Percentiles rank a stretch among this genome's conserved stretches.
Conservation (phyloP, 495 filamentous ascomycete genomes). For the Friedmanniomyces simplex region DNA sequence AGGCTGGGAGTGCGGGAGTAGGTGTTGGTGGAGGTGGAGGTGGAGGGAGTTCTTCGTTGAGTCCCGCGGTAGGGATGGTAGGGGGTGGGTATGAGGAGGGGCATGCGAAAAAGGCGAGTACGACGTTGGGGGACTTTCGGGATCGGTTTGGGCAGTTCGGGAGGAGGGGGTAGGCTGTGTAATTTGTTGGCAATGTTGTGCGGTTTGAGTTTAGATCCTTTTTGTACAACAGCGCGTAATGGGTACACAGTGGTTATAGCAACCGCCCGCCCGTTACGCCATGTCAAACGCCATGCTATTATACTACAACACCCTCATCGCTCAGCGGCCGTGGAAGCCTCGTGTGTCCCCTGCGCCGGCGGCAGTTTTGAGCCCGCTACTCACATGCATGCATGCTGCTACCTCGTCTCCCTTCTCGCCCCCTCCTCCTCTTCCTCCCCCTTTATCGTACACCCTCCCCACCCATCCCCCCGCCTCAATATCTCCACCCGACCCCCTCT, state of each 20-base stretch:
- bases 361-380: too few species aligned
- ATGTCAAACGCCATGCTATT: neutral
- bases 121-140: conserved; percentile 13
- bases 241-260: too few species aligned
- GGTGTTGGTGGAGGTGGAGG: neutral
- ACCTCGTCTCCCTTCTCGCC: neutral
- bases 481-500: too few species aligned
- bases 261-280: too few species aligned
- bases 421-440: neutral
- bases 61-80: neutral
- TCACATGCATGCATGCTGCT: too few species aligned
- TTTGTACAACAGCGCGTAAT: neutral
- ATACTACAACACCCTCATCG: too few species aligned
- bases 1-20: neutral
- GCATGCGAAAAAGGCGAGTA: conserved; percentile 1
- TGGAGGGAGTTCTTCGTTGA: neutral
- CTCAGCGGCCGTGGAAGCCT: too few species aligned
- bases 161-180: neutral
- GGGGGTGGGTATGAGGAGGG: neutral
- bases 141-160: conserved; percentile 9
- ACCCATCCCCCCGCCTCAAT: too few species aligned
- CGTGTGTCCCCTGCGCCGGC: too few species aligned
- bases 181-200: too few species aligned
- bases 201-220: neutral
- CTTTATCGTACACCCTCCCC: too few species aligned